Evolutionary conservation across 1,284 basidiomycete genomes (phyloP).

Genomic region (Cryptococcus sp.): DNA sequence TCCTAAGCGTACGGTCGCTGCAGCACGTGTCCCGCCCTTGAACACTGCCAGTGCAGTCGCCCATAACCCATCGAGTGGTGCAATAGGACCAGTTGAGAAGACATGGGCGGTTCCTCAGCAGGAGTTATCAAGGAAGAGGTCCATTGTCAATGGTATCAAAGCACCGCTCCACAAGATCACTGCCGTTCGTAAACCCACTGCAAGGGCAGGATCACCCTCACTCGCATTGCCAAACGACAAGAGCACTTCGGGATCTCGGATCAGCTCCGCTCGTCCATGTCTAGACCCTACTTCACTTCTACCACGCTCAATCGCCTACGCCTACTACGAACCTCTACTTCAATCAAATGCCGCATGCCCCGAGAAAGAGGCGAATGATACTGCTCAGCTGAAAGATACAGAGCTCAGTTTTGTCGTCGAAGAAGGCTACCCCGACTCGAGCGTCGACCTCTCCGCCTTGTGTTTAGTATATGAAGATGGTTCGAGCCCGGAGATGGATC

Average conservation of each 20-base stretch:
- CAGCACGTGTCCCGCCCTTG: not conserved
- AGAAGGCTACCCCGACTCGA: not conserved
- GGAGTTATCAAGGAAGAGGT: too few species aligned
- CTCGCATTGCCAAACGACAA: not conserved
- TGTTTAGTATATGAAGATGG: not conserved
- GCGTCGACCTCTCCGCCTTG: not conserved
- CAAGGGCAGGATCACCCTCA: not conserved
- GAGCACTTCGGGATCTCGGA: not conserved
- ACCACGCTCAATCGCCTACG: too few species aligned
- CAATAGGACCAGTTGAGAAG: too few species aligned
- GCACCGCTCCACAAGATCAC: not conserved
- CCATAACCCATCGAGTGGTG: too few species aligned
- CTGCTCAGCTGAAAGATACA: constrained; percentile 13
- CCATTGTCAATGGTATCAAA: too few species aligned
- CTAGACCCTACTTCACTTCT: not conserved
- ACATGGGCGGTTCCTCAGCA: too few species aligned
- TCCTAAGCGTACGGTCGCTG: constrained; percentile 4
- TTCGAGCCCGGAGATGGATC: not conserved
- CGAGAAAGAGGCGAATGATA: not conserved
- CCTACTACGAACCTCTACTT: not conserved
- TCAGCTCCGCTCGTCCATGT: not conserved
- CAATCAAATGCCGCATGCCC: not conserved
- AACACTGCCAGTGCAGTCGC: too few species aligned
- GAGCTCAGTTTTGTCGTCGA: constrained; percentile 15
- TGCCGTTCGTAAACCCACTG: not conserved